A percentile compares a stretch with the other conserved stretches of the same genome.
phyloP scores from a whole-genome alignment of 2,329 filamentous ascomycete species.

The Exophiala sp. region DNA sequence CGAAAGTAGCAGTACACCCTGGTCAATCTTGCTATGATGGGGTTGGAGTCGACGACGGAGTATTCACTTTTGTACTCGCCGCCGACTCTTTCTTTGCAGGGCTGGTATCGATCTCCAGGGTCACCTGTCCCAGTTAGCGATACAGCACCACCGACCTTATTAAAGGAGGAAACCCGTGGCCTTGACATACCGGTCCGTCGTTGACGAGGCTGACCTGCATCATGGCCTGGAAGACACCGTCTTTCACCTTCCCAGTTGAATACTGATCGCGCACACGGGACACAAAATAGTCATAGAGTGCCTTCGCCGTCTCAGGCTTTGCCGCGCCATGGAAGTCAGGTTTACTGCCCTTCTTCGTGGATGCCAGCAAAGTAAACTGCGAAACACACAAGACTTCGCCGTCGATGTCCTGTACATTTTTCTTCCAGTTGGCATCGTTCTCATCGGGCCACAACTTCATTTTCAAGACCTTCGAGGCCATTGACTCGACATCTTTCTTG shows the following conservation, averaged over 20 bases:
- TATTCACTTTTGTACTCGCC: conserved; percentile 15
- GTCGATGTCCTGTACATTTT: conserved; percentile 75
- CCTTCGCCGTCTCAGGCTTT: conserved; percentile 67
- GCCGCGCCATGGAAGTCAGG: conserved; percentile 91
- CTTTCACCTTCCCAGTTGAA: conserved; percentile 67
- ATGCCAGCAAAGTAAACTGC: conserved; percentile 89
- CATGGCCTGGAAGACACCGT: conserved; percentile 98
- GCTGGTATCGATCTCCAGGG: conserved; percentile 43
- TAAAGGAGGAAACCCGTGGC: background rate
- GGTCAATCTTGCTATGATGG: background rate
- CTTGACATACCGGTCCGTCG: conserved; percentile 63
- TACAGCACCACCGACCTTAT: background rate
- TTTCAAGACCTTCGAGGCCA: conserved; percentile 82
- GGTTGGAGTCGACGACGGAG: conserved; percentile 11
- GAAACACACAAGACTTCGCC: conserved; percentile 97
- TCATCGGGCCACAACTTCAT: conserved; percentile 89
- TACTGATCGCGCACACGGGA: conserved; percentile 69
- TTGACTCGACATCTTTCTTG: conserved; percentile 73
- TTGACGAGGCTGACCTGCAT: conserved; percentile 95
- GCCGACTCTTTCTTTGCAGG: conserved; percentile 36
- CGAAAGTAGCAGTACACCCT: too few species aligned
- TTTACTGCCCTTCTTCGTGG: conserved; percentile 92
- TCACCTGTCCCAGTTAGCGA: conserved; percentile 28
- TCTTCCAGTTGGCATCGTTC: conserved; percentile 75
- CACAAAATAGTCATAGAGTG: conserved; percentile 79